Evolutionary conservation across 1,139 yeast species (phyloP), one percentile per base, ranked within the genome.

Genomic region (Debaryomyces robertsiae): DNA sequence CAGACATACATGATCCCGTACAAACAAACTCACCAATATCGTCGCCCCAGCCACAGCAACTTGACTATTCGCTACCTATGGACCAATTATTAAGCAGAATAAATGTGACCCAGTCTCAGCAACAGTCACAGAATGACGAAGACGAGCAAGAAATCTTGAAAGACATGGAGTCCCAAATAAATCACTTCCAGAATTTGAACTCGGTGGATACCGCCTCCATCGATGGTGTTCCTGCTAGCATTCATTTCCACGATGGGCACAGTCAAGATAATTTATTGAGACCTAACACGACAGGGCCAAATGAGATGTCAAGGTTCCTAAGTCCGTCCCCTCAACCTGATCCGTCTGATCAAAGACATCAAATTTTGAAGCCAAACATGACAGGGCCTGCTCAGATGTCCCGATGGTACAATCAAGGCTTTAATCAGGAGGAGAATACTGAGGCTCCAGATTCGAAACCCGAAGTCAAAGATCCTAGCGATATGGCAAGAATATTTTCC

Each of bases 31-130:
- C 68, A 6, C 65, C 65, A 9, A 34, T 45, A 15, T 54, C 54
- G 11, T 54, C 53, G 23, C 62, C 62, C 2, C 48, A 46, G 23
- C 48, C 50, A 19, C 57, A 55, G 33, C 49, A 47, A 35, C 46
- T 82, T 22, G 93, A 84, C 55, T 69, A 76, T 40, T 73, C 85
- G 2, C 63, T 85, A 23, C 89, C 91, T 2, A 84, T 85, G 93
- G 87, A 82, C 52, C 87, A 84, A 55, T 59, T 84, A 30, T 54
- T 85, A 37, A 67, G 68, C 40, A 69, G 67, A 41, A 60, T 82
- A 51, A 46, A 61, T 46, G 52, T 53, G 51, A 57, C 61, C 2
- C 53, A 30, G 54, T 11, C 58, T 27, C 60, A 55, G 43, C 59
- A 53, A 36, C 60, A 51, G 31, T 67, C 57, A 46, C 60, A 63